Conservation (phyloP, 257 asterid genomes). For the Lycium barbarum region DNA sequence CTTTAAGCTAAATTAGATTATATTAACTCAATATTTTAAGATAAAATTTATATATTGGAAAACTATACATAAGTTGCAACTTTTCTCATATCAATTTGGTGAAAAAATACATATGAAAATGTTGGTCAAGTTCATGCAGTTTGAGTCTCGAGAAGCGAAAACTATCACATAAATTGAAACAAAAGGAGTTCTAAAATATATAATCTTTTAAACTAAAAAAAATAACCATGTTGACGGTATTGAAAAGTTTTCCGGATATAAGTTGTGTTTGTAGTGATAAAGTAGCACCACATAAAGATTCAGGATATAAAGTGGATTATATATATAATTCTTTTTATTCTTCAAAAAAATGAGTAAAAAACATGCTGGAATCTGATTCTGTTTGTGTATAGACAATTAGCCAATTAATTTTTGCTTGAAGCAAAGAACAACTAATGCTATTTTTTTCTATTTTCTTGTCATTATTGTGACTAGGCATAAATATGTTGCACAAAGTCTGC, state of each 20-base stretch:
- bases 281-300: neutral
- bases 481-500: neutral
- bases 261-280: conserved; percentile 5
- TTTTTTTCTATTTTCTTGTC: neutral
- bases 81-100: too few relatives aligned
- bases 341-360: neutral
- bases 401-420: neutral
- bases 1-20: too few relatives aligned
- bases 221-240: neutral
- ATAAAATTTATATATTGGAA: too few relatives aligned
- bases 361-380: neutral
- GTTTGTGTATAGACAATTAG: neutral
- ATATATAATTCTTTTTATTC: neutral
- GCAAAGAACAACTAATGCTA: too few relatives aligned
- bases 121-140: too few relatives aligned
- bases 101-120: too few relatives aligned
- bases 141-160: too few relatives aligned
- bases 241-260: neutral
- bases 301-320: neutral
- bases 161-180: too few relatives aligned
- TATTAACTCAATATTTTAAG: too few relatives aligned
- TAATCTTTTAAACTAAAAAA: neutral
- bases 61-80: too few relatives aligned
- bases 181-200: neutral
- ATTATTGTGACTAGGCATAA: neutral